A percentile compares a stretch with the other conserved stretches of the same genome.
Conservation (phyloP, 2,329 filamentous ascomycete genomes). For the Diaporthe aspalathi region DNA sequence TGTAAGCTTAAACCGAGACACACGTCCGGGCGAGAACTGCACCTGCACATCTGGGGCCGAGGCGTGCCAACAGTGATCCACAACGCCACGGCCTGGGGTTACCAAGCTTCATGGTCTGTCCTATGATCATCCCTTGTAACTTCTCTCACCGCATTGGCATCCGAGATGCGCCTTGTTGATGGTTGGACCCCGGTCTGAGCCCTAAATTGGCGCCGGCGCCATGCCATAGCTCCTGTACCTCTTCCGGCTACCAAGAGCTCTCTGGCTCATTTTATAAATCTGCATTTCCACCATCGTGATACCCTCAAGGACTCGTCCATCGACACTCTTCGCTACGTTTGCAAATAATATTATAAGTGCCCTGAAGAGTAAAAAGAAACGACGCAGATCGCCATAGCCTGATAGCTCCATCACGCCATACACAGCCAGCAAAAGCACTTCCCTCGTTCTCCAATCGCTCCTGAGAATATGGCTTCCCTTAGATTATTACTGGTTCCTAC, state of each 20-base stretch:
- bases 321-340: background rate
- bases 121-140: conserved; percentile 1
- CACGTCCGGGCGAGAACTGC: background rate
- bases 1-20: conserved; percentile 15
- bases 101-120: background rate
- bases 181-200: conserved; percentile 5
- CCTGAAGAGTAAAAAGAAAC: background rate
- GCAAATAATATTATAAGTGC: background rate
- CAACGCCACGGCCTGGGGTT: background rate
- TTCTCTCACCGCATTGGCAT: conserved; percentile 5
- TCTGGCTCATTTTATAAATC: background rate
- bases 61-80: background rate
- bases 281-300: background rate
- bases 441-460: too few species aligned
- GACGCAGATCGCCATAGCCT: background rate
- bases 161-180: conserved; percentile 20
- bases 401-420: background rate
- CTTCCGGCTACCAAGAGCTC: background rate
- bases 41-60: background rate
- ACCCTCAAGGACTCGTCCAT: background rate
- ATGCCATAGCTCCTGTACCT: conserved; percentile 23
- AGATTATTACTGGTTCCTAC: conserved; percentile 52
- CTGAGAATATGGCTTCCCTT: conserved; percentile 53
- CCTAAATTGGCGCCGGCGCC: conserved; percentile 14
- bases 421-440: background rate